phyloP scores from a whole-genome alignment of 768 basidiomycete species.

The Tylopilus sp. region DNA sequence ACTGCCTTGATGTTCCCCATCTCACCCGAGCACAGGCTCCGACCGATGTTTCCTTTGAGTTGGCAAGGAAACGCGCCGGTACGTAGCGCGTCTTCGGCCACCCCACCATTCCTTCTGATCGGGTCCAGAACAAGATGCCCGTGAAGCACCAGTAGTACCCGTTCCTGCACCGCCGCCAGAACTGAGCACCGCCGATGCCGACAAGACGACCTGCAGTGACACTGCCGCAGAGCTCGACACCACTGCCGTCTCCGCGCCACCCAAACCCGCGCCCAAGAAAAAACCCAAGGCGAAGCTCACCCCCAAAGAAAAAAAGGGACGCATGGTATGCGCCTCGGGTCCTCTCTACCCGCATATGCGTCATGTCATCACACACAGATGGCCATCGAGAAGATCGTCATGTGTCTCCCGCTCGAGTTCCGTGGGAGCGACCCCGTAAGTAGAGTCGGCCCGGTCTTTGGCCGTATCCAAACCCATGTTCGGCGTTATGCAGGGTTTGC shows the following conservation, averaged over 20 bases:
- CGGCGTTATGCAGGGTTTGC: slow-evolving; percentile 49
- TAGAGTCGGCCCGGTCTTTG: slow-evolving; percentile 4
- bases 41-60: slow-evolving; percentile 51
- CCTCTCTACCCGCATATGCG: too few relatives aligned
- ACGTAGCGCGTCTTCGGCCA: slow-evolving; percentile 10
- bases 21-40: slow-evolving; percentile 46
- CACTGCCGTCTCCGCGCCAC: slow-evolving; percentile 23
- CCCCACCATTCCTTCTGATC: background rate
- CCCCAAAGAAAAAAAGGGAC: slow-evolving; percentile 81
- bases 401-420: slow-evolving; percentile 83
- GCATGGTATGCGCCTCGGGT: slow-evolving; percentile 47
- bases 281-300: slow-evolving; percentile 66
- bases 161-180: slow-evolving; percentile 5
- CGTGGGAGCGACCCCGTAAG: slow-evolving; percentile 83
- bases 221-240: slow-evolving; percentile 33
- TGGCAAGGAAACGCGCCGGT: slow-evolving; percentile 65
- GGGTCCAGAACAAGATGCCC: slow-evolving; percentile 54
- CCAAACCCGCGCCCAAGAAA: slow-evolving; percentile 43
- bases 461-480: background rate
- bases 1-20: background rate
- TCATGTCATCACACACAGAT: too few relatives aligned
- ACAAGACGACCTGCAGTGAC: slow-evolving; percentile 31
- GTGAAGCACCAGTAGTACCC: slow-evolving; percentile 16
- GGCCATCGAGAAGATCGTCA: slow-evolving; percentile 67
- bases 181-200: slow-evolving; percentile 19